Conservation (phyloP, 208 protist species). For the Hexamita inflata region DNA sequence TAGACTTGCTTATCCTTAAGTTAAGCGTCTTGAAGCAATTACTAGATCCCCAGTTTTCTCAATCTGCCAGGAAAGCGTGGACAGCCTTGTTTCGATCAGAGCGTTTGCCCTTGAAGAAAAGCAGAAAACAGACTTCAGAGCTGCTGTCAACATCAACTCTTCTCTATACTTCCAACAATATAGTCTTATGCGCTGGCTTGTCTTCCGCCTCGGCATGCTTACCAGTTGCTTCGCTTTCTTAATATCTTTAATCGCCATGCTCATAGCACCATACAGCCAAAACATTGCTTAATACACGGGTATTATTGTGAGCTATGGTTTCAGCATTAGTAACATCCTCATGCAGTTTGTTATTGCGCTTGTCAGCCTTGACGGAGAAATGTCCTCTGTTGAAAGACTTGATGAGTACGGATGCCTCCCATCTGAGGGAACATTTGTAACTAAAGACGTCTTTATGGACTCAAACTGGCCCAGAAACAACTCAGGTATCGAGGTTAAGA, state of each 20-base stretch:
- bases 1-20: conserved; percentile 45
- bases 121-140: background rate
- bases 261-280: conserved; percentile 38
- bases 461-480: no score
- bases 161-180: background rate
- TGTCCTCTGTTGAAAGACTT: conserved; percentile 48
- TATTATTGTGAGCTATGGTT: conserved; percentile 20
- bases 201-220: conserved; percentile 21
- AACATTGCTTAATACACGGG: background rate
- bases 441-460: no score
- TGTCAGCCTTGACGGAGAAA: conserved; percentile 47
- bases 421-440: conserved; percentile 7
- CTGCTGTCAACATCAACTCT: background rate
- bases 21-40: conserved; percentile 60
- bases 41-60: conserved; percentile 68
- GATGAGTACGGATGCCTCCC: conserved; percentile 36
- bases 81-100: conserved; percentile 59
- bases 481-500: no score
- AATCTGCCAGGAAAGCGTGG: conserved; percentile 65
- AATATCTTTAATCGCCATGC: conserved; percentile 29
- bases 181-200: conserved; percentile 1
- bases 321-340: conserved; percentile 29
- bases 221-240: conserved; percentile 21
- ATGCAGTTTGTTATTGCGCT: conserved; percentile 24
- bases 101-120: conserved; percentile 46